Base-by-base conservation (phyloP, 2,329 filamentous ascomycete genomes). In the Cercospora zeina region DNA sequence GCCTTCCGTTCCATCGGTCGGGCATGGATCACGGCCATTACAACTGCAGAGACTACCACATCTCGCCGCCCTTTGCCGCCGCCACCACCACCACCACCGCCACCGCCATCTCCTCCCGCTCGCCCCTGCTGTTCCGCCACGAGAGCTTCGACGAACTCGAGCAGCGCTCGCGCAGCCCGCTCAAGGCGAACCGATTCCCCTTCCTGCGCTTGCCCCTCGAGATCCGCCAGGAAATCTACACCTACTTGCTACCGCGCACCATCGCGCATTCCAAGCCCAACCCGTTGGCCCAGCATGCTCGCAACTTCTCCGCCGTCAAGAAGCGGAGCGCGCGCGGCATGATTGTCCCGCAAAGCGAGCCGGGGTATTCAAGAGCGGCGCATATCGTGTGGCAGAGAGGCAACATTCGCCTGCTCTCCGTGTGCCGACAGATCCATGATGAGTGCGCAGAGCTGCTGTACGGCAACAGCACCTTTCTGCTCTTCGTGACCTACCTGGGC, bases 381-480 rank as follows among this genome's bases (percentile, higher is more conserved):
- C 55, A 55, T 50, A 62, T 74, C 9, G 69, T 80, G 4, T 82
- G 80, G 80, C 70, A 71, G 14, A 73, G 77, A 45, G 79, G 79
- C 9, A 72, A 74, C 62, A 78, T 74, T 0, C 70, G 67, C 3
- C 60, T 82, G 2, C 70, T 82, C 2, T 70, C 69, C 4, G 75
- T 77, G 1, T 76, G 71, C 60, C 72, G 70, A 21, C 77, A 80
- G 55, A 64, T 82, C 3, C 76, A 80, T 61, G 74, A 78, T 30
- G 80, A 82, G 66, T 77, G 76, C 53, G 74, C 75, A 5, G 75
- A 77, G 21, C 67, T 79, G 59, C 65, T 82, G n/a, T 82, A 82
- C 60, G 78, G 79, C 11, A 68, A 73, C 30, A 80, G 77, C 60
- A 77, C 73, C 0, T 82, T 82, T 67, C 74, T 80, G 19, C 64